A percentile compares a stretch with the other conserved stretches of the same genome.
Evolutionary conservation across 2,329 filamentous ascomycete genomes (phyloP).

Genomic region (Xylariales sp.): DNA sequence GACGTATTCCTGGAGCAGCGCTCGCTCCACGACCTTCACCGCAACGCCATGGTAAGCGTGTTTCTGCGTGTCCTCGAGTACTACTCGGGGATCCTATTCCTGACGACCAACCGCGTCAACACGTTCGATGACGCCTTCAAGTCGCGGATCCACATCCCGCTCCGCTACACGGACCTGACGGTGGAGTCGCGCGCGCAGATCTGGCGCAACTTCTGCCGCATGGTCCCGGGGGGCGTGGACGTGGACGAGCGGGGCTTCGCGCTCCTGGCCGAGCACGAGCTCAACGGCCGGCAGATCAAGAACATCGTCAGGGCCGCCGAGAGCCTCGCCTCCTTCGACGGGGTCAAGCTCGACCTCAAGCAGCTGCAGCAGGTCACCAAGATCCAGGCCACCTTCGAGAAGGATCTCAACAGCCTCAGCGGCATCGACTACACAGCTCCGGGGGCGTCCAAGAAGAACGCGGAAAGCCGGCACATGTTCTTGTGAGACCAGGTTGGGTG

Average conservation of each 20-base stretch:
- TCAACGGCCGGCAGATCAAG: slow-evolving; percentile 29
- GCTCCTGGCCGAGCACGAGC: slow-evolving; percentile 13
- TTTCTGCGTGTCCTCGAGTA: slow-evolving; percentile 9
- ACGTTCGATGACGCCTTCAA: slow-evolving; percentile 7
- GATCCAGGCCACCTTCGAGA: slow-evolving; percentile 26
- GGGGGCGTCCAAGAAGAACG: slow-evolving; percentile 9
- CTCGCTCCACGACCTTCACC: slow-evolving; percentile 3
- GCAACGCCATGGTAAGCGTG: slow-evolving; percentile 14
- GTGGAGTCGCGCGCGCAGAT: slow-evolving; percentile 15
- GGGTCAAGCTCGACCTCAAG: slow-evolving; percentile 18
- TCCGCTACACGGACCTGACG: slow-evolving; percentile 2
- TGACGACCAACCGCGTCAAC: slow-evolving; percentile 5
- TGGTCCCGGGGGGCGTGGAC: slow-evolving; percentile 16
- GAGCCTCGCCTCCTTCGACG: slow-evolving; percentile 26
- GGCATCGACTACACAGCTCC: slow-evolving; percentile 15
- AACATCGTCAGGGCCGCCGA: slow-evolving; percentile 25
- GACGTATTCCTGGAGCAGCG: slow-evolving; percentile 30
- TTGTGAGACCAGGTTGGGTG: slow-evolving; percentile 6
- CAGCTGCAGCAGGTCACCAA: slow-evolving; percentile 23
- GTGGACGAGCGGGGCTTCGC: slow-evolving; percentile 14
- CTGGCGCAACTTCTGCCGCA: slow-evolving; percentile 21
- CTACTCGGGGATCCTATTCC: slow-evolving; percentile 6
- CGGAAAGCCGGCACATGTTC: slow-evolving; percentile 11
- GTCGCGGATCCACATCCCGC: slow-evolving; percentile 5
- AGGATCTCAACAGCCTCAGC: slow-evolving; percentile 14